Conservation (phyloP, 2,329 filamentous ascomycete species). For the Pseudocercospora crystallina region DNA sequence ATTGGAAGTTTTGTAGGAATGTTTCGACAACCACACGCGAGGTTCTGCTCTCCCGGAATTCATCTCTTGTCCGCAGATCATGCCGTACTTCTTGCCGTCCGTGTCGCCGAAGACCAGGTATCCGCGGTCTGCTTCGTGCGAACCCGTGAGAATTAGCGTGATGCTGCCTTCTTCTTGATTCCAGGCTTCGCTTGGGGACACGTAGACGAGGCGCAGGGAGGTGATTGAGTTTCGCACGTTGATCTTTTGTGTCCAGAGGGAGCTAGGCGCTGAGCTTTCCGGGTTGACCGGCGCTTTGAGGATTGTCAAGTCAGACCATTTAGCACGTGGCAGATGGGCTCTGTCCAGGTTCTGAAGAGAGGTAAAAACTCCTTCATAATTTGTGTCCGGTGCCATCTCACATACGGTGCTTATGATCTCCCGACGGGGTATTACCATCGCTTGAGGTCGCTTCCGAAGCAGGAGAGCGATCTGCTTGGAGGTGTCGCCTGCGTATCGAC, state of each 20-base stretch:
- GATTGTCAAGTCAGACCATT: conserved; percentile 21
- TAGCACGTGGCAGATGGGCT: conserved; percentile 10
- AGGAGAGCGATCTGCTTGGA: conserved; percentile 16
- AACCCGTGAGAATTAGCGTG: conserved; percentile 20
- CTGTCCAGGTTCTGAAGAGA: conserved; percentile 21
- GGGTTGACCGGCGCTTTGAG: conserved; percentile 14
- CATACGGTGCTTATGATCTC: conserved; percentile 21
- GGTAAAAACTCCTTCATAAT: conserved; percentile 13
- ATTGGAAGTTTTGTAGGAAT: conserved; percentile 3
- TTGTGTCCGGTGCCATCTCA: conserved; percentile 17
- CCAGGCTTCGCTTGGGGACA: conserved; percentile 17
- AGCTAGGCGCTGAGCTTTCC: conserved; percentile 9
- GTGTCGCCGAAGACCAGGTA: conserved; percentile 19
- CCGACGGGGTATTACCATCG: conserved; percentile 16
- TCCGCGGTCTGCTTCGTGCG: conserved; percentile 17
- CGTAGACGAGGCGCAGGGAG: conserved; percentile 10
- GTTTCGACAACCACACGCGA: conserved; percentile 14
- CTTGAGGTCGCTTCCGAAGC: conserved; percentile 18
- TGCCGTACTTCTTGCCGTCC: conserved; percentile 19
- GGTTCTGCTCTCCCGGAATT: conserved; percentile 17
- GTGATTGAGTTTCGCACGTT: conserved; percentile 15
- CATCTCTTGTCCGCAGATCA: conserved; percentile 17
- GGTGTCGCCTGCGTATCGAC: conserved; percentile 15
- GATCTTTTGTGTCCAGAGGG: conserved; percentile 23
- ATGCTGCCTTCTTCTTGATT: conserved; percentile 8